Evolutionary conservation across 371 early-diverging fungal species (phyloP).

Genomic region (Zancudomyces culisetae): DNA sequence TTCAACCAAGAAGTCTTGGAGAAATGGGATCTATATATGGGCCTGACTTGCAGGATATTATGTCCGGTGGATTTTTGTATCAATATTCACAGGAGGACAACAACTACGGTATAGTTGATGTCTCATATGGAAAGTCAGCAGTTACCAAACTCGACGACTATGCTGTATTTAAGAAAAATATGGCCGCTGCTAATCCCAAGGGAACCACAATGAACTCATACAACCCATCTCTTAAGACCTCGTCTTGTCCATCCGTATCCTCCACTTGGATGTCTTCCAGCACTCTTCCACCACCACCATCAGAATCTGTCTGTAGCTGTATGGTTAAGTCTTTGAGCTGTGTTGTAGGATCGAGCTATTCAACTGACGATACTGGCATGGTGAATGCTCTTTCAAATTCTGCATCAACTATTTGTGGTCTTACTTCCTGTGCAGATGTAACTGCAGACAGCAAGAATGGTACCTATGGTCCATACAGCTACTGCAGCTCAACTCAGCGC

Average conservation of each 20-base stretch:
- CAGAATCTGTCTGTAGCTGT: constrained; percentile 42
- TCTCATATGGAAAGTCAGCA: constrained; percentile 7
- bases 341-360: constrained; percentile 8
- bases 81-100: constrained; percentile 63
- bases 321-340: constrained; percentile 42
- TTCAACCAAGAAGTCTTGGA: constrained; percentile 24
- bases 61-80: constrained; percentile 63
- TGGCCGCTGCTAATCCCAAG: constrained; percentile 10
- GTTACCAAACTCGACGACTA: constrained; percentile 19
- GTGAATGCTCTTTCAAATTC: constrained; percentile 11
- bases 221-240: constrained; percentile 18
- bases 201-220: constrained; percentile 24
- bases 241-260: constrained; percentile 32
- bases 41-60: constrained; percentile 37
- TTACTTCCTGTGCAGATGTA: background rate
- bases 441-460: background rate
- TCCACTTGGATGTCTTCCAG: constrained; percentile 33
- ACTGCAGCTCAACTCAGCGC: background rate
- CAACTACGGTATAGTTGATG: constrained; percentile 48
- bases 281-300: constrained; percentile 46
- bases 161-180: constrained; percentile 18
- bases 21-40: constrained; percentile 39
- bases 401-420: constrained; percentile 3
- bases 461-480: background rate
- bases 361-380: constrained; percentile 6